Base-by-base conservation (phyloP, 805 yeast genomes). In the Cyberlindnera misumaiensis region DNA sequence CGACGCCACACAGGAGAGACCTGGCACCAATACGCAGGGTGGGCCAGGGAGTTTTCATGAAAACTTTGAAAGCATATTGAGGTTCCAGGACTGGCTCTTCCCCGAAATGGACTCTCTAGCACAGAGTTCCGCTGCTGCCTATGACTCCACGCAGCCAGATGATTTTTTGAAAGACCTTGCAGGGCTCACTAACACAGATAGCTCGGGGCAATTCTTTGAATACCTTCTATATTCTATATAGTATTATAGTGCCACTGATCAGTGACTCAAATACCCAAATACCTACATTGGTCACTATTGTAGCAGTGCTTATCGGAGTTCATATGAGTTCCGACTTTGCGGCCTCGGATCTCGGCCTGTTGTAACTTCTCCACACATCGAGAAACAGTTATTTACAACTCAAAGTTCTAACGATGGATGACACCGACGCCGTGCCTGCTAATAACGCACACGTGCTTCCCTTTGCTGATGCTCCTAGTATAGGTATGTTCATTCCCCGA, bases 391-490 rank as follows among this genome's bases (percentile, higher is more conserved):
- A 8, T 8, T 20, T 27, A 11, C 10, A 27, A 11, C 29, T 27
- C 10, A 20, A 20, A 8, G 5, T 20, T 5, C 24, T 20, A 8
- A 20, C 24, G 24, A 20, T 20, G 32, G 32, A 29, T 5, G 17
- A 13, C 5, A 14, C 16, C 4, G 17, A 13, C 5, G 5, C 17
- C 5, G 18, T 29, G 17, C 14, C 10, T 13, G n/a, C 25, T 20
- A 20, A 20, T 20, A 5, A 20, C 8, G 8, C 24, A 13, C 20
- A 24, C 7, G 37, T 49, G 13, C 62, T 78, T 12, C 83, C 89
- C 2, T 80, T 75, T 56, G 95, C 96, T 2, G 83, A 83, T 52
- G 89, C 96, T 1, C 89, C 96, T 0, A 81, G 89, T 10, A 85
- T 89, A 51, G 82, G 82, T 76, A 64, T 48, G 81, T 70, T 5